Evolutionary conservation across 192 early-diverging fungal species (phyloP).

Genomic region (Fimicolochytrium jonesii): DNA sequence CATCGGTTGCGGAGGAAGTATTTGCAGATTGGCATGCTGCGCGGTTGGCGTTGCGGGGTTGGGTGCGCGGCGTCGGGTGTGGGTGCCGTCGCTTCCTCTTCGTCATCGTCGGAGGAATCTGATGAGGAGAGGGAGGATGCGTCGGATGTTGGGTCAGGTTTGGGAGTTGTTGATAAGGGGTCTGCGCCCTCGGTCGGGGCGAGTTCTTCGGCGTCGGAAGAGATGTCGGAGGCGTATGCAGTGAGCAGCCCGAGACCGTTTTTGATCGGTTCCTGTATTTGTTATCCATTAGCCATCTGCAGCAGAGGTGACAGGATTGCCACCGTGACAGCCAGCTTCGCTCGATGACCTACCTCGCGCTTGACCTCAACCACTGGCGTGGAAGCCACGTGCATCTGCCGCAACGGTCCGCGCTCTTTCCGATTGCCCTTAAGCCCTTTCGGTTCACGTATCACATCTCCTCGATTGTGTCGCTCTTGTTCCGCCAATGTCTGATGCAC

Average conservation of each 20-base stretch:
- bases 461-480: slow-evolving; percentile 23
- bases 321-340: not conserved
- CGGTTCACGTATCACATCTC: slow-evolving; percentile 15
- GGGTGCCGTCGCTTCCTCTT: slow-evolving; percentile 42
- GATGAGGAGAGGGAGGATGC: slow-evolving; percentile 30
- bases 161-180: not conserved
- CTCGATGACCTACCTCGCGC: not conserved
- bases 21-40: slow-evolving; percentile 27
- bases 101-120: slow-evolving; percentile 35
- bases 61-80: slow-evolving; percentile 16
- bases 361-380: not conserved
- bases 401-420: not conserved
- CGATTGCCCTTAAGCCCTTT: not conserved
- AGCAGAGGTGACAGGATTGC: not conserved
- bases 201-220: too few species aligned
- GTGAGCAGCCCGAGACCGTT: slow-evolving; percentile 9
- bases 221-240: slow-evolving; percentile 11
- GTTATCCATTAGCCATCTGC: not conserved
- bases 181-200: too few species aligned
- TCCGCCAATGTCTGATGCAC: slow-evolving; percentile 42
- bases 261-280: not conserved
- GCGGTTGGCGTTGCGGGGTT: slow-evolving; percentile 3
- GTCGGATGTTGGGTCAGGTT: slow-evolving; percentile 1
- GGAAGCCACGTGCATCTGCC: not conserved
- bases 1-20: slow-evolving; percentile 38